Conservation (phyloP, 176 grass and related monocot genomes). For the Poa pratensis region DNA sequence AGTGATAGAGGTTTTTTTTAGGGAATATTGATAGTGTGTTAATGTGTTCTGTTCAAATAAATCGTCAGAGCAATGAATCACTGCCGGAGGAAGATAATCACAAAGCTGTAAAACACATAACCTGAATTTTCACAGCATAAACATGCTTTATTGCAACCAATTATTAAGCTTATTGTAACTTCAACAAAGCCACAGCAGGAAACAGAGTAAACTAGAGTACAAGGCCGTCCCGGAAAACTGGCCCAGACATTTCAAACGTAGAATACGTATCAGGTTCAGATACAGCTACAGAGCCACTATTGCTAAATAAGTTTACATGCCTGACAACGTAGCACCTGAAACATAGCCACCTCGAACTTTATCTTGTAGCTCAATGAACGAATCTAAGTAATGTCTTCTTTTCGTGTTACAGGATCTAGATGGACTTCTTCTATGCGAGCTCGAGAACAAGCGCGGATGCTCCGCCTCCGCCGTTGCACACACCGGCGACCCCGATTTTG, state of each 20-base stretch:
- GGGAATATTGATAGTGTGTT: no score
- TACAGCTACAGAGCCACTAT: neutral
- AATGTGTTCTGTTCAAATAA: no score
- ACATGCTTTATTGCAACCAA: constrained; percentile 6
- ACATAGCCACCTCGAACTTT: neutral
- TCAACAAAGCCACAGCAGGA: neutral
- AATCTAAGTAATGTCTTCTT: neutral
- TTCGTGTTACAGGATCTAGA: neutral
- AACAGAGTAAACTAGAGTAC: neutral
- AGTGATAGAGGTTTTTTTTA: no score
- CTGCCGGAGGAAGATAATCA: no score
- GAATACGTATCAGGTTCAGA: neutral
- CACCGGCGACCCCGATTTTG: constrained; percentile 75
- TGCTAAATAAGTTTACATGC: neutral
- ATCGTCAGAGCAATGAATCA: no score
- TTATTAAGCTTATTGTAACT: neutral
- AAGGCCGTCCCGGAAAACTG: neutral
- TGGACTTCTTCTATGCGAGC: constrained; percentile 42
- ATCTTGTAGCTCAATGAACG: neutral
- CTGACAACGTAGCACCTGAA: neutral
- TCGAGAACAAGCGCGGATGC: constrained; percentile 85
- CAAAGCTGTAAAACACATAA: neutral
- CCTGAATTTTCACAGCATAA: neutral
- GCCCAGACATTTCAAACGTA: neutral
- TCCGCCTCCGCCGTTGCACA: constrained; percentile 89